These are phyloP conservation scores for Daucus carota DNA, from an alignment of 129 eudicot genomes.

Conservation along the genomic window DNA sequence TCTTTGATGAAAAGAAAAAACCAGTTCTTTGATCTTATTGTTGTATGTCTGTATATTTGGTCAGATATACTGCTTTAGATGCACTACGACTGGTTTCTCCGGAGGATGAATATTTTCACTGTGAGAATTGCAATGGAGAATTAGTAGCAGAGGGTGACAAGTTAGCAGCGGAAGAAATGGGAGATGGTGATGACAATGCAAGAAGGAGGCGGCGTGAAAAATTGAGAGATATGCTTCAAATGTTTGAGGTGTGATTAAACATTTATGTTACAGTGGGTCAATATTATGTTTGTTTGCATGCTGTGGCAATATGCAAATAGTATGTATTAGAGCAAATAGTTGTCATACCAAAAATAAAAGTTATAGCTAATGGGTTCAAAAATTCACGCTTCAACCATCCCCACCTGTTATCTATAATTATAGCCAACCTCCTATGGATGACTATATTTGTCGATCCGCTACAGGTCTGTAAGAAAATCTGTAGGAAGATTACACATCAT, in stretches of 20 bases:
- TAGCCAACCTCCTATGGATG: no score
- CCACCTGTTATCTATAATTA: no score
- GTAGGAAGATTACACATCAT: no score
- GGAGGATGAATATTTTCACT: conserved; percentile 70
- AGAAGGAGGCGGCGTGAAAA: conserved; percentile 78
- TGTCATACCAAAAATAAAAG: no score
- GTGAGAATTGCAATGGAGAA: conserved; percentile 85
- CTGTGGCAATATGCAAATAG: neutral
- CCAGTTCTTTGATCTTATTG: neutral
- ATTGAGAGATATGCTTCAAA: conserved; percentile 64
- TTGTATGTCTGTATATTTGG: conserved; percentile 5
- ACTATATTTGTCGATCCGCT: no score
- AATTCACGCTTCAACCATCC: no score
- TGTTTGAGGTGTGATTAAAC: conserved; percentile 50
- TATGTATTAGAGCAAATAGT: no score
- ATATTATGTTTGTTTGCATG: neutral
- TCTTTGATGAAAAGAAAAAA: no score
- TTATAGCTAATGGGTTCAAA: no score
- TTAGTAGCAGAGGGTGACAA: conserved; percentile 94
- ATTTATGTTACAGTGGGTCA: neutral
- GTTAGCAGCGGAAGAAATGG: conserved; percentile 70
- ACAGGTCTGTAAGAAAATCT: no score
- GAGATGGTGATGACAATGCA: conserved; percentile 96
- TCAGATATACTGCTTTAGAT: conserved; percentile 97
- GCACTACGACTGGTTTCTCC: conserved; percentile 67